Percentiles rank a stretch among this genome's conserved stretches.
Evolutionary conservation across 495 filamentous ascomycete genomes (phyloP).

Genomic region (Glonium stellatum): DNA sequence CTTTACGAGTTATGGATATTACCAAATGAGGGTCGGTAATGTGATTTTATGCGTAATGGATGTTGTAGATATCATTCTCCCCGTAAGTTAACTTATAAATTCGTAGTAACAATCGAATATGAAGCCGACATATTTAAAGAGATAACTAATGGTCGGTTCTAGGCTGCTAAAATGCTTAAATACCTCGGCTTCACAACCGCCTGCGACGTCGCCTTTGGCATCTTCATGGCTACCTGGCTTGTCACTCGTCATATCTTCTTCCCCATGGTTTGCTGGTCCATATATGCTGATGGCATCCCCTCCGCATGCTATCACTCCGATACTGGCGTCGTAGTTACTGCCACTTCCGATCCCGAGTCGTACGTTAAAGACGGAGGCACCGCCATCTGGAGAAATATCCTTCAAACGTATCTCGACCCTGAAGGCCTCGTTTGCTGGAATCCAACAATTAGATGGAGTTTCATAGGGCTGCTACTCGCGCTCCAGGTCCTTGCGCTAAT

Average conservation of each 20-base stretch:
- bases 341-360: constrained; percentile 44
- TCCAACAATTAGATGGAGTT: constrained; percentile 59
- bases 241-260: constrained; percentile 77
- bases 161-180: constrained; percentile 93
- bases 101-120: neutral
- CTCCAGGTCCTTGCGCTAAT: constrained; percentile 75
- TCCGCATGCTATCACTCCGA: constrained; percentile 63
- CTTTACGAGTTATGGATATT: constrained; percentile 71
- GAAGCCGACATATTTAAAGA: neutral
- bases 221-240: constrained; percentile 85
- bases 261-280: constrained; percentile 66
- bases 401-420: constrained; percentile 62
- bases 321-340: constrained; percentile 48
- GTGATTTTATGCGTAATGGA: constrained; percentile 91
- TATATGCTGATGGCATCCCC: constrained; percentile 63
- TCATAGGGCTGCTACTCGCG: constrained; percentile 66
- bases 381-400: constrained; percentile 51
- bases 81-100: constrained; percentile 50
- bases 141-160: neutral
- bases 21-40: constrained; percentile 78
- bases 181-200: constrained; percentile 67
- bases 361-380: constrained; percentile 43
- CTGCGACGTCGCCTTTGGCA: constrained; percentile 78
- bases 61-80: constrained; percentile 78
- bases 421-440: constrained; percentile 72